Conservation (phyloP, 2,329 filamentous ascomycete species). For the Sporothrix humicola region DNA sequence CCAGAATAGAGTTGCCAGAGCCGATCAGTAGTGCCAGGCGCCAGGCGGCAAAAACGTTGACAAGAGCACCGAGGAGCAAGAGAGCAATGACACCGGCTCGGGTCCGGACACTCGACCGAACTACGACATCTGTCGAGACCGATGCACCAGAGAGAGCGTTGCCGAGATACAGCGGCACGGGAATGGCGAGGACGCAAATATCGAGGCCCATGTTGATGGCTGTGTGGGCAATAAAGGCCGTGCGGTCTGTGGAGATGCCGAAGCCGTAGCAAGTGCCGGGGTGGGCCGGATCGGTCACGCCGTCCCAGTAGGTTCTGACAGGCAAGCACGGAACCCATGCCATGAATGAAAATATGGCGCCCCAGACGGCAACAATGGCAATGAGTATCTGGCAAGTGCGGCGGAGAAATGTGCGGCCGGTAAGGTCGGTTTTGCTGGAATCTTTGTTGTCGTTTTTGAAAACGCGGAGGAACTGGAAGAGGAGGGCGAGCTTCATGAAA, state of each 20-base stretch:
- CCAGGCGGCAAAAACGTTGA: conserved; percentile 39
- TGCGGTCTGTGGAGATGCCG: conserved; percentile 31
- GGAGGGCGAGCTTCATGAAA: conserved; percentile 40
- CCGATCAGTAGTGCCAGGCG: conserved; percentile 39
- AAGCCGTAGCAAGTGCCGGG: conserved; percentile 37
- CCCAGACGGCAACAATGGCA: conserved; percentile 38
- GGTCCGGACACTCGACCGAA: conserved; percentile 33
- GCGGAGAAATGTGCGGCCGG: conserved; percentile 30
- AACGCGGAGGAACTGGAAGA: conserved; percentile 42
- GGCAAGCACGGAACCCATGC: conserved; percentile 41
- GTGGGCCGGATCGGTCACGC: conserved; percentile 2
- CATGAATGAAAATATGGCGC: conserved; percentile 38
- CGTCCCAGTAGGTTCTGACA: conserved; percentile 38
- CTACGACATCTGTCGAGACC: neutral
- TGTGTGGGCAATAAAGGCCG: conserved; percentile 44
- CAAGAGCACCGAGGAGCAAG: conserved; percentile 31
- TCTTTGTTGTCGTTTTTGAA: conserved; percentile 30
- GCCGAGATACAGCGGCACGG: conserved; percentile 45
- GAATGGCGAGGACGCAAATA: conserved; percentile 44
- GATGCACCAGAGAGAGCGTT: conserved; percentile 32
- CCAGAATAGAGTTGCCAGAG: conserved; percentile 36
- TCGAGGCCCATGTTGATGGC: conserved; percentile 46
- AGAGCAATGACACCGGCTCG: conserved; percentile 43
- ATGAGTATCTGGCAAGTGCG: conserved; percentile 37
- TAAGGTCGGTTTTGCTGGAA: neutral